Percentiles rank a stretch among this genome's conserved stretches.
Evolutionary conservation across 2,329 filamentous ascomycete species (phyloP).

Genomic region (Dryadomyces quercivorus): DNA sequence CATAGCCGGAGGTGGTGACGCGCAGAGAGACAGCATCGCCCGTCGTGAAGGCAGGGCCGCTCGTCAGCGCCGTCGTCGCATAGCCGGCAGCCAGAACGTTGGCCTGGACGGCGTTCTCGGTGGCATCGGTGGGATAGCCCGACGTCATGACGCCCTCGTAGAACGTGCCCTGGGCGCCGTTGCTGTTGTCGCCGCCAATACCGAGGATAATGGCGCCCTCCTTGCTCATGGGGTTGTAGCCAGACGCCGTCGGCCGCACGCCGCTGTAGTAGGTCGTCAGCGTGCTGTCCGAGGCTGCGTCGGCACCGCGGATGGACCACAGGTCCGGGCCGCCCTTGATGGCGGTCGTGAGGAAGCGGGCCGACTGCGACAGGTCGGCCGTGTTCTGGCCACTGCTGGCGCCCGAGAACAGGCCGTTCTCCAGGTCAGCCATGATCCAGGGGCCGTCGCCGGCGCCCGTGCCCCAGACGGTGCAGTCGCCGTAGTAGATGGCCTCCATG

Average conservation of each 20-base stretch:
- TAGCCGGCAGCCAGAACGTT: slow-evolving; percentile 18
- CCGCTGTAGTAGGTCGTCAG: slow-evolving; percentile 49
- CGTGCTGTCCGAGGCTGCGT: slow-evolving; percentile 35
- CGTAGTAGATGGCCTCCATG: slow-evolving; percentile 60
- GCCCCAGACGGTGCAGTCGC: slow-evolving; percentile 41
- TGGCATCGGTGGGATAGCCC: slow-evolving; percentile 47
- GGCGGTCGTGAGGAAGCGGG: slow-evolving; percentile 43
- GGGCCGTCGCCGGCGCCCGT: slow-evolving; percentile 45
- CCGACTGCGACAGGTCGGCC: slow-evolving; percentile 24
- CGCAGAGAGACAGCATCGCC: slow-evolving; percentile 20
- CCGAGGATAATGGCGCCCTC: slow-evolving; percentile 56
- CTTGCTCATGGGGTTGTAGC: slow-evolving; percentile 52
- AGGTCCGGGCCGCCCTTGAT: slow-evolving; percentile 43
- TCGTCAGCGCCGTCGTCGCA: background rate
- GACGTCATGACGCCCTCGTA: slow-evolving; percentile 55
- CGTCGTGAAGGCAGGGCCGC: slow-evolving; percentile 20
- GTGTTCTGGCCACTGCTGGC: slow-evolving; percentile 18
- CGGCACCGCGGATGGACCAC: slow-evolving; percentile 48
- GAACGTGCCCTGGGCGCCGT: slow-evolving; percentile 47
- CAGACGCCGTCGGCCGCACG: slow-evolving; percentile 33
- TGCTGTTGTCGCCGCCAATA: slow-evolving; percentile 57
- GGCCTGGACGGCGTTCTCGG: slow-evolving; percentile 45
- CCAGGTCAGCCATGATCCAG: slow-evolving; percentile 59
- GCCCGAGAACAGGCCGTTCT: slow-evolving; percentile 55
- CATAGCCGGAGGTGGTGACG: slow-evolving; percentile 32